Evolutionary conservation across 2,329 filamentous ascomycete genomes (phyloP).

Genomic region (Lizonia empirigonia): DNA sequence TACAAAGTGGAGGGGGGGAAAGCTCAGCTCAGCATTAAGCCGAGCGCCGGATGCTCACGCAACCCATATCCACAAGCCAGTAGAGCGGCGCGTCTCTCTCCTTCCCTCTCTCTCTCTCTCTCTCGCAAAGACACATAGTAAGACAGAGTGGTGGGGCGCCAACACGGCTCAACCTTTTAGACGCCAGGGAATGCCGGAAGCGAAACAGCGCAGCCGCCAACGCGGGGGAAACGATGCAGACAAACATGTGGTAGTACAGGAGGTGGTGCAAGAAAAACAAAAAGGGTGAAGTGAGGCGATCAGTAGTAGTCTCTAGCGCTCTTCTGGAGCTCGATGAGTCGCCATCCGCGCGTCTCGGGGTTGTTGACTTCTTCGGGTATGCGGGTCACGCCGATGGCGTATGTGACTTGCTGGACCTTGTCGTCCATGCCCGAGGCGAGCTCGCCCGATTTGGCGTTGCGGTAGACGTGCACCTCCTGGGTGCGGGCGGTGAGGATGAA

Average conservation of each 20-base stretch:
- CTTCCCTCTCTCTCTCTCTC: too few species aligned
- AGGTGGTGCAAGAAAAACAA: conserved; percentile 6
- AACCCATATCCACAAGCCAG: conserved; percentile 13
- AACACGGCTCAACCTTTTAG: conserved; percentile 29
- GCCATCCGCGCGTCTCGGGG: conserved; percentile 94
- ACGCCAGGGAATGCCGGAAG: conserved; percentile 42
- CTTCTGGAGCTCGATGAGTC: conserved; percentile 98
- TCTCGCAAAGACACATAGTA: conserved; percentile 17
- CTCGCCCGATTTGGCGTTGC: conserved; percentile 85
- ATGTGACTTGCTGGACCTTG: conserved; percentile 96
- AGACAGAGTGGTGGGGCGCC: conserved; percentile 14
- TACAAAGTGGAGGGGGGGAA: conserved; percentile 40
- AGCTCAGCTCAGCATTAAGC: conserved; percentile 27
- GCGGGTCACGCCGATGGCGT: conserved; percentile 94
- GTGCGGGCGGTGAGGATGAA: conserved; percentile 97
- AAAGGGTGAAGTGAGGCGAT: conserved; percentile 33
- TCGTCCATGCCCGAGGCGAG: conserved; percentile 98
- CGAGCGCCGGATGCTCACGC: conserved; percentile 21
- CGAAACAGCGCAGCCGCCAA: conserved; percentile 20
- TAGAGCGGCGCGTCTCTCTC: conserved; percentile 17
- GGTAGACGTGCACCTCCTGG: conserved; percentile 97
- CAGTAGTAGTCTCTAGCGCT: conserved; percentile 88
- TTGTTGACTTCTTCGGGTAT: conserved; percentile 96
- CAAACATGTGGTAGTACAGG: conserved; percentile 28
- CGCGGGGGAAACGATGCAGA: conserved; percentile 20